phyloP scores from a whole-genome alignment of 805 yeast genomes.

The Torulaspora microellipsoides region DNA sequence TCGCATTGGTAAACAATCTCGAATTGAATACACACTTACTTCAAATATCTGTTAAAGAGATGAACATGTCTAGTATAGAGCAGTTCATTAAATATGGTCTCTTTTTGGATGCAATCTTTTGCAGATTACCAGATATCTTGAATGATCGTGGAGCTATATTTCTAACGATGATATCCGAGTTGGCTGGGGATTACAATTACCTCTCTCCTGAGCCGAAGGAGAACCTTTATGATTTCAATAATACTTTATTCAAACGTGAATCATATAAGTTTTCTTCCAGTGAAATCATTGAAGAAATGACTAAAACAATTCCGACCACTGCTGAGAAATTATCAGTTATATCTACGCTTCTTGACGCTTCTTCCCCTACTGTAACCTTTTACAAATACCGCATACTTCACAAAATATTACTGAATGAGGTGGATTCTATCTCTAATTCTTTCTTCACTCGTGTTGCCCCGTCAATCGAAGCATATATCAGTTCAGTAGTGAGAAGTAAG shows the following conservation, averaged over 20 bases:
- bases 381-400: conserved; percentile 38
- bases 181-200: conserved; percentile 38
- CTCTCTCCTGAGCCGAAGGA: conserved; percentile 25
- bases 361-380: conserved; percentile 12
- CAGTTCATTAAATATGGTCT: conserved; percentile 23
- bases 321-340: background rate
- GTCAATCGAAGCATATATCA: conserved; percentile 32
- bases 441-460: conserved; percentile 26
- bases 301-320: background rate
- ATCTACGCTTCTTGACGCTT: background rate
- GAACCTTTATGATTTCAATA: conserved; percentile 13
- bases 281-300: conserved; percentile 5
- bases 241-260: conserved; percentile 19
- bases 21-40: conserved; percentile 37
- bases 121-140: conserved; percentile 10
- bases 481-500: conserved; percentile 31
- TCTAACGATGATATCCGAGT: conserved; percentile 36
- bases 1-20: conserved; percentile 47
- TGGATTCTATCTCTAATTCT: conserved; percentile 29
- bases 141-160: conserved; percentile 19
- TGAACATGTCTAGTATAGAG: conserved; percentile 11
- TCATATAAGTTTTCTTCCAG: conserved; percentile 10
- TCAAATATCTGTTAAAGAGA: conserved; percentile 4
- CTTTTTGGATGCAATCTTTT: conserved; percentile 24
- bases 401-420: conserved; percentile 27